Conservation (phyloP, 176 grass and related monocot genomes). For the Raddia guianensis region DNA sequence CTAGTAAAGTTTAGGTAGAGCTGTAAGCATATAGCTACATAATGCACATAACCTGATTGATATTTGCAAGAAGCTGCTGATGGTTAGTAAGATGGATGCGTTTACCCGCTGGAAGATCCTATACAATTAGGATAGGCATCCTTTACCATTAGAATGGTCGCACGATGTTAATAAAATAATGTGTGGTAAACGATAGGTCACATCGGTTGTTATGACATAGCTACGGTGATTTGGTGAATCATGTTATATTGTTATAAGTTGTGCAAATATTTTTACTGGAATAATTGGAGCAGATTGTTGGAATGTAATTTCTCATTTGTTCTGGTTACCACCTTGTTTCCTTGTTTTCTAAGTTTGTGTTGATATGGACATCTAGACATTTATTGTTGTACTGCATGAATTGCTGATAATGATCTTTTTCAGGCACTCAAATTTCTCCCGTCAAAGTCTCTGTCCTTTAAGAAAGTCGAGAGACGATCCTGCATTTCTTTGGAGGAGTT, state of each 20-base stretch:
- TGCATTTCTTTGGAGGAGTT: slow-evolving; percentile 85
- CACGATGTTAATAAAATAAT: neutral
- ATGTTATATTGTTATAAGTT: neutral
- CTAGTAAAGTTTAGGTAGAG: too few species aligned
- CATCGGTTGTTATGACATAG: neutral
- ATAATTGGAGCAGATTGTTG: neutral
- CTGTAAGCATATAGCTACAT: neutral
- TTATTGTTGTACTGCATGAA: neutral
- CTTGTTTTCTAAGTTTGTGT: slow-evolving; percentile 6
- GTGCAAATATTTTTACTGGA: neutral
- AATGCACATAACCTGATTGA: neutral
- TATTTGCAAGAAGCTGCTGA: neutral
- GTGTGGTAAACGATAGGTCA: neutral
- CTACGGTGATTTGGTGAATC: neutral
- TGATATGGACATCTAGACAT: neutral
- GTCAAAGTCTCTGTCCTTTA: slow-evolving; percentile 63
- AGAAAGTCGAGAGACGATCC: slow-evolving; percentile 61
- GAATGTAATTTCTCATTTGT: neutral
- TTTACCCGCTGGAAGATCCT: neutral
- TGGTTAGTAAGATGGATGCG: neutral
- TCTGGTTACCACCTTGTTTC: neutral
- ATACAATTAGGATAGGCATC: neutral
- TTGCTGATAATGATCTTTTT: slow-evolving; percentile 12
- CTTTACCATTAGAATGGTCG: neutral
- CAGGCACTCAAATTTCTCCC: slow-evolving; percentile 75